A percentile compares a stretch with the other conserved stretches of the same genome.
Conservation (phyloP, 2,329 filamentous ascomycete species). For the Colletotrichum horii region DNA sequence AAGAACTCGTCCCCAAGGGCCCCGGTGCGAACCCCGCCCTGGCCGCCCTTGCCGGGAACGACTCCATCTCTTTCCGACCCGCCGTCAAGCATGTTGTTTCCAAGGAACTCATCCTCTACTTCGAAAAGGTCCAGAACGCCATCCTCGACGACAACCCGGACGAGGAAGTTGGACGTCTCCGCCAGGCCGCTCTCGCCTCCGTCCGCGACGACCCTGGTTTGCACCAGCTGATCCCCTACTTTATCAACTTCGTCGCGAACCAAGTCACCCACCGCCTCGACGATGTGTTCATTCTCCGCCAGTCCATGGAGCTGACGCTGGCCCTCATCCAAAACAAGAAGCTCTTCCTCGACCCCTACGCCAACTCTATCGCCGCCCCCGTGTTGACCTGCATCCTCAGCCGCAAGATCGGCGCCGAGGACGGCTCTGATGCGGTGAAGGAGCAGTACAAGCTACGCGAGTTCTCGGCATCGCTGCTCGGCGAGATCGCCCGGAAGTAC, state of each 20-base stretch:
- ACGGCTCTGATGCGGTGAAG: constrained; percentile 55
- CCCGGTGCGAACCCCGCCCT: constrained; percentile 86
- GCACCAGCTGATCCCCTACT: constrained; percentile 95
- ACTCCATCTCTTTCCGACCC: constrained; percentile 84
- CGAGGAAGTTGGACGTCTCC: constrained; percentile 73
- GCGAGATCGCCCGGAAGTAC: constrained; percentile 81
- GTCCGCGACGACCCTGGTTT: constrained; percentile 89
- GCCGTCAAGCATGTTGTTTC: constrained; percentile 95
- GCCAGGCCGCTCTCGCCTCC: constrained; percentile 83
- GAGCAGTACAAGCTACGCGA: constrained; percentile 84
- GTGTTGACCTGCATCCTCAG: constrained; percentile 91
- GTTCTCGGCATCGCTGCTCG: constrained; percentile 81
- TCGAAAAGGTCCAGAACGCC: constrained; percentile 90
- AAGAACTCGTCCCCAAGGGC: constrained; percentile 89
- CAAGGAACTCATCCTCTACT: constrained; percentile 95
- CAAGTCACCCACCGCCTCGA: constrained; percentile 95
- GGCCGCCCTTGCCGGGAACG: constrained; percentile 81
- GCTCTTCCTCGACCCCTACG: constrained; percentile 72
- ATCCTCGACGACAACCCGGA: constrained; percentile 88
- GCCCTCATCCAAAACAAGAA: constrained; percentile 84
- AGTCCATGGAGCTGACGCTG: constrained; percentile 90
- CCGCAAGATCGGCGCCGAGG: constrained; percentile 73
- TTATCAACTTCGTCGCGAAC: constrained; percentile 93
- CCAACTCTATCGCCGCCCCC: constrained; percentile 75
- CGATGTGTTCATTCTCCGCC: constrained; percentile 84